phyloP scores from a whole-genome alignment of 352 stramenopile species.

The Phytophthora vignae region DNA sequence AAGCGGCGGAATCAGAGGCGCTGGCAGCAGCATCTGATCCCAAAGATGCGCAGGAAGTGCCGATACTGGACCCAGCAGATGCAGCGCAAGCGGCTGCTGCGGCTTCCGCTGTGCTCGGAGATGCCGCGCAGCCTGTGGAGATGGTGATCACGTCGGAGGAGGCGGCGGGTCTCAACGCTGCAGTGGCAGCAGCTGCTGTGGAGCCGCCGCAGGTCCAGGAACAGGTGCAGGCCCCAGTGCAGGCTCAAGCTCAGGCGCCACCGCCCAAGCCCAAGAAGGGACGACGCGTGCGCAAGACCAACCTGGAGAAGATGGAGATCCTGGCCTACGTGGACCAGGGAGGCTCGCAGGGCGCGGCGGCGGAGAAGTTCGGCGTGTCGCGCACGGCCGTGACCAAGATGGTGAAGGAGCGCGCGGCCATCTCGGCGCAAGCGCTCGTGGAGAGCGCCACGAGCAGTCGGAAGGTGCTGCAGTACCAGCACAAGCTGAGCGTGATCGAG shows the following conservation, averaged over 20 bases:
- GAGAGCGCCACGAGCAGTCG: conserved; percentile 71
- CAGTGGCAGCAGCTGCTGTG: conserved; percentile 1
- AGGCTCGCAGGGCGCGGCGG: conserved; percentile 75
- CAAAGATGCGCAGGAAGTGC: neutral
- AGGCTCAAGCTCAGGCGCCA: neutral
- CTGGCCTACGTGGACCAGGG: conserved; percentile 81
- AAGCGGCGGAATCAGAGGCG: conserved; percentile 7
- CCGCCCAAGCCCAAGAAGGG: conserved; percentile 48
- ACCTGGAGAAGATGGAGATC: conserved; percentile 88
- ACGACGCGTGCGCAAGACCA: conserved; percentile 79
- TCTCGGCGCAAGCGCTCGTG: conserved; percentile 71
- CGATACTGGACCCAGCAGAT: neutral
- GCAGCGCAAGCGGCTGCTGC: neutral
- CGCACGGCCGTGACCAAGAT: conserved; percentile 88
- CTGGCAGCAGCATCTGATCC: neutral
- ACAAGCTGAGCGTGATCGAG: conserved; percentile 87
- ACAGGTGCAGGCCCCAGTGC: conserved; percentile 3
- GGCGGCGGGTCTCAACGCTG: conserved; percentile 19
- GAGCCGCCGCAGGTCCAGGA: neutral
- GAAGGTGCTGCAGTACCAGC: conserved; percentile 86
- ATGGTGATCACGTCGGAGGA: conserved; percentile 28
- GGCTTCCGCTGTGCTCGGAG: conserved; percentile 3
- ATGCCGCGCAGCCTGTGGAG: conserved; percentile 15
- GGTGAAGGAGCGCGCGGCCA: conserved; percentile 84
- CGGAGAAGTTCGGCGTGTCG: conserved; percentile 85